Percentiles rank a stretch among this genome's conserved stretches.
Evolutionary conservation across 345 rosid genomes (phyloP).

Genomic region (Gynandropsis gynandra): DNA sequence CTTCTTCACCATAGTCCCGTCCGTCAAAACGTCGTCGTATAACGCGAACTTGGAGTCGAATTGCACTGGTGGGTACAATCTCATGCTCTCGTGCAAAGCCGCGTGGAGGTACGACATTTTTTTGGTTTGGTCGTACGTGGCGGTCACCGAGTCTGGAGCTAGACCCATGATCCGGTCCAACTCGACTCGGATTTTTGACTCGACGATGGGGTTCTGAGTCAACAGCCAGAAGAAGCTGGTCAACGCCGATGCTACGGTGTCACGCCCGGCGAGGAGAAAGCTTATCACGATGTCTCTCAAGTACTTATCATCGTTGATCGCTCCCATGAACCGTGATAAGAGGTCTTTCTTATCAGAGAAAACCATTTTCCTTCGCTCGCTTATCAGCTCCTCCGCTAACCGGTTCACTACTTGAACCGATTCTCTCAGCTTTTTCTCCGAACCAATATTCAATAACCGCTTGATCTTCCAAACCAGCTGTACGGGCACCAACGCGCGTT

Average conservation of each 20-base stretch:
- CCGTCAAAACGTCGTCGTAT: conserved; percentile 39
- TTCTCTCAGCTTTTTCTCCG: conserved; percentile 47
- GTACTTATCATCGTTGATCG: conserved; percentile 34
- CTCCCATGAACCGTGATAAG: conserved; percentile 56
- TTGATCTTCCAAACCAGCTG: conserved; percentile 55
- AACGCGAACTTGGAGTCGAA: conserved; percentile 48
- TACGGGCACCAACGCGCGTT: conserved; percentile 48
- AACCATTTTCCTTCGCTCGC: conserved; percentile 35
- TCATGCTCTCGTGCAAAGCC: conserved; percentile 38
- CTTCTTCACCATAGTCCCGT: conserved; percentile 23
- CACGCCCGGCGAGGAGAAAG: conserved; percentile 43
- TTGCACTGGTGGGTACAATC: conserved; percentile 54
- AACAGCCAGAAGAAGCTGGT: conserved; percentile 46
- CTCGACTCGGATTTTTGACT: conserved; percentile 26
- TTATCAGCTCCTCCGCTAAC: conserved; percentile 47
- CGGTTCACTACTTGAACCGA: conserved; percentile 36
- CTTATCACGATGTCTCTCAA: conserved; percentile 63
- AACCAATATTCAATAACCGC: conserved; percentile 51
- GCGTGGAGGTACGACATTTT: conserved; percentile 44
- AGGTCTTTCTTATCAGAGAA: conserved; percentile 41
- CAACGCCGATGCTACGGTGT: conserved; percentile 49
- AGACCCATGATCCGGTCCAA: conserved; percentile 26
- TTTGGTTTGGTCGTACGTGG: conserved; percentile 31
- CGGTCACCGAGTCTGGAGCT: conserved; percentile 22
- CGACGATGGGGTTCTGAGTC: conserved; percentile 34